Conservation (phyloP, 1,284 basidiomycete genomes). For the Austropuccinia psidii region DNA sequence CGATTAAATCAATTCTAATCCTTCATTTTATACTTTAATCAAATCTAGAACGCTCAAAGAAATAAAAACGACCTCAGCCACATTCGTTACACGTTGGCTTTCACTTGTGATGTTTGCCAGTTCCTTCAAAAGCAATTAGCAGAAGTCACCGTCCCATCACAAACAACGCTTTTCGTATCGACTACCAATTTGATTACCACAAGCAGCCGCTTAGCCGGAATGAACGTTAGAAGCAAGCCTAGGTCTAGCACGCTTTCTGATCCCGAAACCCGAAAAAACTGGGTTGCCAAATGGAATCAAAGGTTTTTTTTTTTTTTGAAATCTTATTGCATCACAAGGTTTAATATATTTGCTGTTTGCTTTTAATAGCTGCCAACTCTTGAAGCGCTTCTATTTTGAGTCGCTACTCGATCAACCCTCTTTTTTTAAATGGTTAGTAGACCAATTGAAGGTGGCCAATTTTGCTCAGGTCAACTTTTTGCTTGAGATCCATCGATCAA, state of each 20-base stretch:
- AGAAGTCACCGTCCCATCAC: conserved; percentile 72
- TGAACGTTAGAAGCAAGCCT: conserved; percentile 66
- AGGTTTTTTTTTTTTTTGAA: conserved; percentile 52
- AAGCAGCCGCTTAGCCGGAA: neutral
- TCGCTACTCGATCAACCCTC: conserved; percentile 72
- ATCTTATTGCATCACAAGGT: conserved; percentile 40
- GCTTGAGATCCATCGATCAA: conserved; percentile 30
- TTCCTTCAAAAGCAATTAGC: conserved; percentile 81
- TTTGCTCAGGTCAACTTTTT: conserved; percentile 78
- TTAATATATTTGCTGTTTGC: neutral
- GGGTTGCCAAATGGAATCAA: conserved; percentile 74
- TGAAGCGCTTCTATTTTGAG: conserved; percentile 62
- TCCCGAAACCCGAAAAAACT: conserved; percentile 60
- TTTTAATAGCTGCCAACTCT: conserved; percentile 43
- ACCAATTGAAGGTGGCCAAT: conserved; percentile 66
- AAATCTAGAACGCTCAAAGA: conserved; percentile 29
- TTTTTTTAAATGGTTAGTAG: conserved; percentile 74
- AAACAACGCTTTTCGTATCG: conserved; percentile 56
- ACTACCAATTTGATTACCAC: conserved; percentile 15
- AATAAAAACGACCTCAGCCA: conserved; percentile 36
- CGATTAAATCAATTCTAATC: neutral
- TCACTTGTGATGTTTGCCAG: conserved; percentile 25
- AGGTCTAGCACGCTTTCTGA: conserved; percentile 64
- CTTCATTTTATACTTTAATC: neutral
- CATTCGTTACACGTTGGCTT: conserved; percentile 28